Conservation (phyloP, 352 stramenopile species). For the Phytophthora syringae region DNA sequence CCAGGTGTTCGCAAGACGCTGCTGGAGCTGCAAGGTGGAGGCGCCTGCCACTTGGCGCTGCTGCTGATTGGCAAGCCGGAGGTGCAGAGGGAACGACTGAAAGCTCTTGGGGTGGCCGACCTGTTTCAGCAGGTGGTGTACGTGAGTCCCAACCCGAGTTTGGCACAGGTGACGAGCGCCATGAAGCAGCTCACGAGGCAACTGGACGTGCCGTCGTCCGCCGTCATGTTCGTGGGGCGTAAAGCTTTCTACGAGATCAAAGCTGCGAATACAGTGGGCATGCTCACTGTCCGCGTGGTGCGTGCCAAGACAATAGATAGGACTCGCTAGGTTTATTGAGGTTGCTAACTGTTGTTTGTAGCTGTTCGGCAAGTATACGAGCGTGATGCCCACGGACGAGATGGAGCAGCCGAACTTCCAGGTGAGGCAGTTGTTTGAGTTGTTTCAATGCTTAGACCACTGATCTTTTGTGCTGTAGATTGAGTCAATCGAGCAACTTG, state of each 20-base stretch:
- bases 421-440: constrained; percentile 30
- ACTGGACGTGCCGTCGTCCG: constrained; percentile 71
- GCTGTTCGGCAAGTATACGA: constrained; percentile 86
- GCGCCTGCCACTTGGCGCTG: constrained; percentile 65
- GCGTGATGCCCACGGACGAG: constrained; percentile 86
- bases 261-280: constrained; percentile 76
- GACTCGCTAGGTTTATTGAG: constrained; percentile 13
- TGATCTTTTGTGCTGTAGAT: constrained; percentile 53
- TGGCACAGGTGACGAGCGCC: constrained; percentile 63
- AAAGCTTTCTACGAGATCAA: constrained; percentile 91
- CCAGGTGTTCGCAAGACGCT: constrained; percentile 56
- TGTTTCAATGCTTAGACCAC: not conserved
- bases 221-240: constrained; percentile 82
- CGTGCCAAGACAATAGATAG: constrained; percentile 2
- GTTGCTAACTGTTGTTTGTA: constrained; percentile 28
- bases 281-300: constrained; percentile 84
- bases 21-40: constrained; percentile 52
- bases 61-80: constrained; percentile 80
- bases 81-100: constrained; percentile 77
- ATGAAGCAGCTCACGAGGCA: constrained; percentile 77
- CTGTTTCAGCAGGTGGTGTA: constrained; percentile 74
- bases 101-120: constrained; percentile 65
- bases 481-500: constrained; percentile 76
- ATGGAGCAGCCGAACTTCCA: constrained; percentile 85
- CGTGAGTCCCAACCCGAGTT: constrained; percentile 69